Percentiles rank a stretch among this genome's conserved stretches.
These are phyloP conservation scores for Pulveroboletus sp. DNA, from an alignment of 768 basidiomycete genomes.

Conservation along the genomic window DNA sequence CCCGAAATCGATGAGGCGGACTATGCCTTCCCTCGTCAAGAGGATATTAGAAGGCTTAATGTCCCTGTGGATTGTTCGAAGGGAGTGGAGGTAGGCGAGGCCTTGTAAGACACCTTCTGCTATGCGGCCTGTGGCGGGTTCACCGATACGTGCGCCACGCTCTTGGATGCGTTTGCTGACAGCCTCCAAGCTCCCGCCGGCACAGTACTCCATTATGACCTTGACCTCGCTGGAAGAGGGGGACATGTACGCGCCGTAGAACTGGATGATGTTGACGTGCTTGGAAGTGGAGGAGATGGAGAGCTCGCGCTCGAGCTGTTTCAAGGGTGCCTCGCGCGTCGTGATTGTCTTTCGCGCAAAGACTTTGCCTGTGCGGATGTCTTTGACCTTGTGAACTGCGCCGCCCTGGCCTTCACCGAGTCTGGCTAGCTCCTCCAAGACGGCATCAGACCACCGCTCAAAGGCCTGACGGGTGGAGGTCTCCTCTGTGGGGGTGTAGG, in stretches of 20 bases:
- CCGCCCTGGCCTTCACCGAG: slow-evolving; percentile 96
- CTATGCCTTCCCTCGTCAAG: slow-evolving; percentile 80
- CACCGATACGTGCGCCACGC: slow-evolving; percentile 72
- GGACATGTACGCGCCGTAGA: slow-evolving; percentile 89
- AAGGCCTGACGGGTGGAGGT: slow-evolving; percentile 25
- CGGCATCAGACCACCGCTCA: slow-evolving; percentile 58
- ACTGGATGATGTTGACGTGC: slow-evolving; percentile 84
- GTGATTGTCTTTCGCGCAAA: slow-evolving; percentile 96
- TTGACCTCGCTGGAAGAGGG: slow-evolving; percentile 89
- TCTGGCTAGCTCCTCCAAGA: slow-evolving; percentile 70
- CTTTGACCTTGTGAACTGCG: slow-evolving; percentile 90
- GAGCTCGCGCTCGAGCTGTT: slow-evolving; percentile 90
- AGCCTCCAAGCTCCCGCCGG: slow-evolving; percentile 86
- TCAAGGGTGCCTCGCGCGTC: slow-evolving; percentile 83
- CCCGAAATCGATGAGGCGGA: slow-evolving; percentile 95
- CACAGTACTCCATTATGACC: slow-evolving; percentile 88
- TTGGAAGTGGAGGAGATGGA: slow-evolving; percentile 81
- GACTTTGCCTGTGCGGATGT: slow-evolving; percentile 71
- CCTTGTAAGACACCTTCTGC: slow-evolving; percentile 94
- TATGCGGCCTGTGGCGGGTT: slow-evolving; percentile 85
- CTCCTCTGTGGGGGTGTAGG: slow-evolving; percentile 36
- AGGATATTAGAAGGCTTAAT: slow-evolving; percentile 95
- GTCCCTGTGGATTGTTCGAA: slow-evolving; percentile 91
- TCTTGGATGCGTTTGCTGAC: slow-evolving; percentile 83
- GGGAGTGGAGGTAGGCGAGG: slow-evolving; percentile 87